A percentile compares a stretch with the other conserved stretches of the same genome.
Evolutionary conservation across 495 filamentous ascomycete genomes (phyloP).

Genomic region (Aspergillus bertholletiae): DNA sequence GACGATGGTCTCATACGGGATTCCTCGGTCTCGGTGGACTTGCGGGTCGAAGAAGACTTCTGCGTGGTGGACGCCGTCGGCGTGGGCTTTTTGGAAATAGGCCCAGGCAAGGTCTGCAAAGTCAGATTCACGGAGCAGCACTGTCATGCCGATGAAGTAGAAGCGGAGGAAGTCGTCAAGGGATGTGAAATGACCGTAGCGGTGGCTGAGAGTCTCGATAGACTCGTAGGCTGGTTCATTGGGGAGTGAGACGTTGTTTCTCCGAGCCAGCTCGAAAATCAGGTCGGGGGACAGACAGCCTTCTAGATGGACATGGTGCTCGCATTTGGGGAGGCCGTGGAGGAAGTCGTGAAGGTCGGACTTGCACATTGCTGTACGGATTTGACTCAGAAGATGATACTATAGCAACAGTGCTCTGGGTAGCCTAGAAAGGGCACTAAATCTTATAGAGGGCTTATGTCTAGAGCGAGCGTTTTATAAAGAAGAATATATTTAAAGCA

Average conservation of each 20-base stretch:
- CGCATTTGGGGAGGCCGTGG: slow-evolving; percentile 67
- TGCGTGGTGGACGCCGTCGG: slow-evolving; percentile 65
- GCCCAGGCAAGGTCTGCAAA: slow-evolving; percentile 73
- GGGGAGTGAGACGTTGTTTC: slow-evolving; percentile 61
- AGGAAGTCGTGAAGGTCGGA: slow-evolving; percentile 55
- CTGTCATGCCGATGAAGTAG: slow-evolving; percentile 74
- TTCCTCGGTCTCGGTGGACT: slow-evolving; percentile 60
- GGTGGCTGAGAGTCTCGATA: slow-evolving; percentile 48
- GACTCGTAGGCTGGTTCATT: slow-evolving; percentile 58
- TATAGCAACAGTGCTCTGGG: no score
- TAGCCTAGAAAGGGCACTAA: no score
- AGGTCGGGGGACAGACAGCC: slow-evolving; percentile 64
- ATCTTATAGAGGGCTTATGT: no score
- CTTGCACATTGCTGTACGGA: slow-evolving; percentile 30
- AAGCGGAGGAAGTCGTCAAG: slow-evolving; percentile 76
- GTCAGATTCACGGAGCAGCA: slow-evolving; percentile 55
- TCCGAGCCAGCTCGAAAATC: slow-evolving; percentile 63
- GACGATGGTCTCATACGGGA: slow-evolving; percentile 59
- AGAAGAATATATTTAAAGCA: no score
- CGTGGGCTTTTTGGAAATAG: slow-evolving; percentile 63
- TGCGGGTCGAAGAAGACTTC: slow-evolving; percentile 83
- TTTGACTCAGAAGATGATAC: no score
- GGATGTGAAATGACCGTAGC: slow-evolving; percentile 63
- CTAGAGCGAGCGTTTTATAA: no score
- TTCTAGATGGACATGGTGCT: slow-evolving; percentile 78